A percentile compares a stretch with the other conserved stretches of the same genome.
Evolutionary conservation across 2,329 filamentous ascomycete genomes (phyloP).

Genomic region (Colletotrichum costaricense): DNA sequence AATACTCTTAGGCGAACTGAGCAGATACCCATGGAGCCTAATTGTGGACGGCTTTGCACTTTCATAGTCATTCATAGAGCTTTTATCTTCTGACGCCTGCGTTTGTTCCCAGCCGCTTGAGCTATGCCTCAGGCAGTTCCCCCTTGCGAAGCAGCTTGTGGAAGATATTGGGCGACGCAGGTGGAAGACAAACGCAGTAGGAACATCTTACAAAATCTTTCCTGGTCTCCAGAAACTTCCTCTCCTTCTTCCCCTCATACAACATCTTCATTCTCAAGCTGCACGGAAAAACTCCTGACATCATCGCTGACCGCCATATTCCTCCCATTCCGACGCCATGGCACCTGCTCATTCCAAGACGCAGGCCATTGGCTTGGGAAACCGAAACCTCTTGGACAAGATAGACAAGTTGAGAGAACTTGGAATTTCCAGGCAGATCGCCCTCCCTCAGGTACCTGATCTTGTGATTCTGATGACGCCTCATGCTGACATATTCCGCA

Average conservation of each 20-base stretch:
- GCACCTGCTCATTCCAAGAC: slow-evolving; percentile 9
- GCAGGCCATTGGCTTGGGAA: slow-evolving; percentile 1
- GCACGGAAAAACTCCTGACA: background rate
- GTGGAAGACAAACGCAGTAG: background rate
- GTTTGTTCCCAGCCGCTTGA: background rate
- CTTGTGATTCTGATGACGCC: slow-evolving; percentile 21
- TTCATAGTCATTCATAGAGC: background rate
- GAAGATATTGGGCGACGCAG: background rate
- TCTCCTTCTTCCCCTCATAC: background rate
- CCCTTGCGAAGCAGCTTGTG: background rate
- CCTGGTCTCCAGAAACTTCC: background rate
- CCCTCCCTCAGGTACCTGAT: slow-evolving; percentile 27
- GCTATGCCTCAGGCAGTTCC: background rate
- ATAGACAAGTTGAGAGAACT: slow-evolving; percentile 47
- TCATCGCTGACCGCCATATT: background rate
- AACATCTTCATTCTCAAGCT: background rate
- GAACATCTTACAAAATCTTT: background rate
- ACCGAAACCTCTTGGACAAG: slow-evolving; percentile 37
- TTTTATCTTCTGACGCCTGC: background rate
- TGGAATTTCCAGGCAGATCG: slow-evolving; percentile 49
- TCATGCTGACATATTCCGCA: slow-evolving; percentile 31
- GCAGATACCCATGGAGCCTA: background rate
- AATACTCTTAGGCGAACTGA: background rate
- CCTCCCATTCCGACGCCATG: background rate
- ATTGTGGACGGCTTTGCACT: background rate